Percentiles rank a stretch among this genome's conserved stretches.
Evolutionary conservation across 2,329 filamentous ascomycete species (phyloP).

Genomic region (Aspergillus brasiliensis): DNA sequence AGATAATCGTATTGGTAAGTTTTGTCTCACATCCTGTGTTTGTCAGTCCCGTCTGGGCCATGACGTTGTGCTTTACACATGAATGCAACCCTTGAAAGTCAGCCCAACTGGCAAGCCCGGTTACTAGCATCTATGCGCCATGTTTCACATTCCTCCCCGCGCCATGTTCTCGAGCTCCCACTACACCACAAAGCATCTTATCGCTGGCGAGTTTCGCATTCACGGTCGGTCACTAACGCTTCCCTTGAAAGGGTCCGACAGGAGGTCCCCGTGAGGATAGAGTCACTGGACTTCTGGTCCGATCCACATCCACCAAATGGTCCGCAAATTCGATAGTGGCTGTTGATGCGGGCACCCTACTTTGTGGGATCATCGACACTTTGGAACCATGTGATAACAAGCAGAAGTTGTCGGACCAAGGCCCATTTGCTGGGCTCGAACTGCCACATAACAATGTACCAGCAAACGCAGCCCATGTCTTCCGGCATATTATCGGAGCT

Average conservation of each 20-base stretch:
- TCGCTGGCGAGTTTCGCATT: conserved; percentile 21
- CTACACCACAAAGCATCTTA: not conserved
- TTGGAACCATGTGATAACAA: conserved; percentile 55
- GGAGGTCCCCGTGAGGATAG: conserved; percentile 90
- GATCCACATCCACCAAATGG: conserved; percentile 79
- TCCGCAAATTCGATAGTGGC: conserved; percentile 78
- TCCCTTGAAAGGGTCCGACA: conserved; percentile 69
- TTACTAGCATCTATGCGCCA: not conserved
- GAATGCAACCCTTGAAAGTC: not conserved
- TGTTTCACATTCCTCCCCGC: not conserved
- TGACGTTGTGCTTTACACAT: conserved; percentile 1
- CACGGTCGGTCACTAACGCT: conserved; percentile 29
- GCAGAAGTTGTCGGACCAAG: conserved; percentile 43
- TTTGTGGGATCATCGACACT: conserved; percentile 80
- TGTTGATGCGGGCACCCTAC: conserved; percentile 90
- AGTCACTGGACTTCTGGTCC: conserved; percentile 84
- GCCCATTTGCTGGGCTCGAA: conserved; percentile 78
- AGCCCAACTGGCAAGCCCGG: not conserved
- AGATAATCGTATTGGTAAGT: conserved; percentile 75
- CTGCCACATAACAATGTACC: conserved; percentile 67
- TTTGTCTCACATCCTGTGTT: conserved; percentile 13
- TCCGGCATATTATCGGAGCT: conserved; percentile 77
- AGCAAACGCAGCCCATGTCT: conserved; percentile 80
- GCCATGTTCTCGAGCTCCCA: not conserved
- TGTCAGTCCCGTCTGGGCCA: not conserved